Percentiles rank a stretch among this genome's conserved stretches.
These are phyloP conservation scores for Dendrocalamus sinicus DNA, from an alignment of 176 grass and related monocot species.

Conservation along the genomic window DNA sequence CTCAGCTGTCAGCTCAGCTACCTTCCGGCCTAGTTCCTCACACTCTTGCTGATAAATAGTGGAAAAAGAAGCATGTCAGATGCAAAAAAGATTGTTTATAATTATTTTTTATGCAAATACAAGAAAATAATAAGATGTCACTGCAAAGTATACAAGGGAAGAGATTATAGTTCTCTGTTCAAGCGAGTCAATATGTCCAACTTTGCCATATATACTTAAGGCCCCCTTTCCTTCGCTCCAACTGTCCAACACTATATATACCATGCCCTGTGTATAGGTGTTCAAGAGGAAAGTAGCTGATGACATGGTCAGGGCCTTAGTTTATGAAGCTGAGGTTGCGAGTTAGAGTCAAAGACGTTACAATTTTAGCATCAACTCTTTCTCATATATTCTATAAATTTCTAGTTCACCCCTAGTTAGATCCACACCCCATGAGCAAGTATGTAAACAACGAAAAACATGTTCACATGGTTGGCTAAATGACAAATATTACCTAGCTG, in stretches of 20 bases:
- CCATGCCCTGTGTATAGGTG: not conserved
- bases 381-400: not conserved
- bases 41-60: conserved; percentile 73
- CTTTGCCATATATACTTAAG: not conserved
- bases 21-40: conserved; percentile 62
- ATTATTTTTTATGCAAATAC: not conserved
- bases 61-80: not conserved
- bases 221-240: not conserved
- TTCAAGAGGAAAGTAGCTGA: not conserved
- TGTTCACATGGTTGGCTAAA: not conserved
- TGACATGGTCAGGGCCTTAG: not conserved
- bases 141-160: not conserved
- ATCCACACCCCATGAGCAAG: not conserved
- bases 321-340: not conserved
- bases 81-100: not conserved
- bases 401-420: not conserved
- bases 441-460: not conserved
- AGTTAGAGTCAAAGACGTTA: not conserved
- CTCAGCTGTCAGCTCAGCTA: conserved; percentile 68
- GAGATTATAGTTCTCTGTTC: not conserved
- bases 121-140: not conserved
- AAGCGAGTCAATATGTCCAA: not conserved
- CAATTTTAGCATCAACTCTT: conserved; percentile 2
- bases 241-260: not conserved
- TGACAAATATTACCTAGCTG: not conserved